Base-by-base conservation (phyloP, 192 early-diverging fungal genomes). In the Endogone sp. region DNA sequence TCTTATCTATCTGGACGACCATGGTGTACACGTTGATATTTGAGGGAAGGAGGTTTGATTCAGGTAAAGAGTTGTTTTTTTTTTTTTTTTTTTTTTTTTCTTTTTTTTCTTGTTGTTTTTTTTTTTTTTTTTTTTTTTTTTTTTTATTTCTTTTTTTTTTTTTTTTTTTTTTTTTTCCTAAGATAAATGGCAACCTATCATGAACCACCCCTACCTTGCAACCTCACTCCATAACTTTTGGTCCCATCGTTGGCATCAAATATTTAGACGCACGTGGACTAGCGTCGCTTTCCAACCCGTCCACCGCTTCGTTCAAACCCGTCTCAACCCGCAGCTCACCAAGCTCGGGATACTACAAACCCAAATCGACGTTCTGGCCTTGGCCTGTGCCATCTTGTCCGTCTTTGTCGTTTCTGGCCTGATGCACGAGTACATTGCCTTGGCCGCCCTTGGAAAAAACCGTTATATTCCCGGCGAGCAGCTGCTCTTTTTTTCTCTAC, bases 351-450 rank as follows among this genome's bases (percentile, higher is more conserved):
- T n/a, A n/a, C 1, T 2, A 21, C 59, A 21, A 8, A 10, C 22
- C 10, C 59, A 26, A 6, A 60, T 22, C 10, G 27, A 20, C 3
- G n/a, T 23, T 0, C 58, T 66, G 26, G 4, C 55, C 20, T 60
- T 29, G 10, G 20, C 54, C 16, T n/a, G 31, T 0, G 64, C 64
- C 16, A 16, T 22, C 4, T n/a, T 71, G 24, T n/a, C 70, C 4
- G 70, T 71, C 1, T 71, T 71, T 66, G 64, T 30, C 13, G 31
- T 64, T 8, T 66, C 64, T 2, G 64, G 64, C 37, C 37, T 66
- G 3, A 71, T 71, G 70, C 70, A 71, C n/a, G 70, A 71, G 29
- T 71, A 71, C 23, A 60, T 71, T 3, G 26, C 56, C 3, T 44
- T 56, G 13, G 55, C 57, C 4, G 54, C 29, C 62, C 29, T 71